Evolutionary conservation across 2,329 filamentous ascomycete genomes (phyloP), one percentile per base, ranked within the genome.

Genomic region (Fusarium oxysporum): DNA sequence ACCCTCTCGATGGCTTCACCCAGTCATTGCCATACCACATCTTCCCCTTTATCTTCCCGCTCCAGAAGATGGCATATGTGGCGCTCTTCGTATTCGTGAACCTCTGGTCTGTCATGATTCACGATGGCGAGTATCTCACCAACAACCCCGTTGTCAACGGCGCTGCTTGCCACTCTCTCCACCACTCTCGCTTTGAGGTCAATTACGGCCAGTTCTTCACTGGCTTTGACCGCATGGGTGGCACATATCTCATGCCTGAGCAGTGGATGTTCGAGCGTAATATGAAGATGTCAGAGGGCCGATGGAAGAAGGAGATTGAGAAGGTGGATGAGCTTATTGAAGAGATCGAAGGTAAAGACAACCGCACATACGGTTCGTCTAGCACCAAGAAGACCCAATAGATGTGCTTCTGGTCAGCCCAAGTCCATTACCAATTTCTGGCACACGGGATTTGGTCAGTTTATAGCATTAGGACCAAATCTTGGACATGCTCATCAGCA

Each of bases 121-220:
- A 98, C 82, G 96, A 98, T 78, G 96, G 96, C 78, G 96, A 98
- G 84, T 98, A 97, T 81, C 90, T 97, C 21, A 92, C 94, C 78
- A 93, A 98, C 84, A 94, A 92, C 78, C 92, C 94, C n/a, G 82
- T 98, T 76, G 91, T 98, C 83, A 98, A 98, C 81, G 96, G 96
- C 57, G 95, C 96, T 17, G 96, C 96, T 33, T 98, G 96, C 86
- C 96, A 98, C 88, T 83, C 83, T 9, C 80, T 84, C 4, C 96
- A 98, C 83, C 96, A 98, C 81, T 82, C 82, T 30, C 81, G 81
- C 62, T 84, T 84, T 70, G 81, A 82, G 71, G 82, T 83, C 87
- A 98, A 97, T 85, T 98, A 97, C 79, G 95, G 95, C 65, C 95
- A 98, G 82, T 98, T 95, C 85, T 96, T 94, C 21, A 97, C 95